These are phyloP conservation scores for Wickerhamomyces sp. DNA, from an alignment of 1,139 yeast species.

Conservation along the genomic window DNA sequence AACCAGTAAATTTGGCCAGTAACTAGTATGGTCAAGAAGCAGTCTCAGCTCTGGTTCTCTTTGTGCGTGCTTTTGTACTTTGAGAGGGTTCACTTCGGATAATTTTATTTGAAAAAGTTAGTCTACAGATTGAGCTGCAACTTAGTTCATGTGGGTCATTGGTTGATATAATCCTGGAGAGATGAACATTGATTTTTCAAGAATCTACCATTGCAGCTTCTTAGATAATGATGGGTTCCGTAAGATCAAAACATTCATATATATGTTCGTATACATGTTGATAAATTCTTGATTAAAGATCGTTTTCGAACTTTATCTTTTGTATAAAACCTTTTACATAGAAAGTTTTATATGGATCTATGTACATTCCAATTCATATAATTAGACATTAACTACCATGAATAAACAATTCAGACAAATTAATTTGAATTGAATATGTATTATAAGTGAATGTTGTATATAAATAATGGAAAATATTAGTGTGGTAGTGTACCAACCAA, in stretches of 20 bases:
- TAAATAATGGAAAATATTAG: no score
- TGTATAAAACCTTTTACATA: no score
- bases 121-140: conserved; percentile 2
- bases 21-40: conserved; percentile 6
- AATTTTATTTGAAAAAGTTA: conserved; percentile 14
- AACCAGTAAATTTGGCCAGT: conserved; percentile 14
- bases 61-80: not conserved
- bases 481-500: no score
- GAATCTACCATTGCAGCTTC: conserved; percentile 36
- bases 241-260: conserved; percentile 49
- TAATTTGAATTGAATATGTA: no score
- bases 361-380: no score
- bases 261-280: no score
- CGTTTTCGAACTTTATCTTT: no score
- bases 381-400: no score
- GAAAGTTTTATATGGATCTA: no score
- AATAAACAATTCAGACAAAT: no score
- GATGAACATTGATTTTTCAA: conserved; percentile 44
- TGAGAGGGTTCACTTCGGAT: conserved; percentile 1
- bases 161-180: conserved; percentile 32
- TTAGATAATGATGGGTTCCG: conserved; percentile 50
- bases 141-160: conserved; percentile 5
- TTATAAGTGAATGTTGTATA: no score
- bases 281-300: no score
- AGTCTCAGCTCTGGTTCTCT: not conserved